phyloP scores from a whole-genome alignment of 1,284 basidiomycete species.

The Pascua sp. region DNA sequence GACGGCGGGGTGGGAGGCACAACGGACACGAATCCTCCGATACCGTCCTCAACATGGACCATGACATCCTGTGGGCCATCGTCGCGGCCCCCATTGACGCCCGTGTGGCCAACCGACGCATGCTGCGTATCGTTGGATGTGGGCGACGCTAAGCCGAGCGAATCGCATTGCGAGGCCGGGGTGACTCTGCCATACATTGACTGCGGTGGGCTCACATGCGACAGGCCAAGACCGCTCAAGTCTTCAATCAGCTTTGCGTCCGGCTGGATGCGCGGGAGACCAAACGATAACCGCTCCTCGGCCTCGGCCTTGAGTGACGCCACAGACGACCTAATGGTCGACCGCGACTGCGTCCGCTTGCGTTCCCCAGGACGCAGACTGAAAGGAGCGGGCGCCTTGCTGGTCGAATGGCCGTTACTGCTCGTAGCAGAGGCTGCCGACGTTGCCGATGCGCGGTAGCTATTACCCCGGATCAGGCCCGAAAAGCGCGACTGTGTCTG shows the following conservation, averaged over 20 bases:
- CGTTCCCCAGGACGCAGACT: neutral
- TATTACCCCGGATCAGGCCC: conserved; percentile 3
- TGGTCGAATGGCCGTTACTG: no score
- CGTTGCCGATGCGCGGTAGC: neutral
- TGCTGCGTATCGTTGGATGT: no score
- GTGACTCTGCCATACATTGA: no score
- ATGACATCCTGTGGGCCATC: no score
- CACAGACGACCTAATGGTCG: neutral
- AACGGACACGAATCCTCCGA: conserved; percentile 31
- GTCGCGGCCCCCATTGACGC: no score
- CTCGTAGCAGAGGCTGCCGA: no score
- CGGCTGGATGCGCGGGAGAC: conserved; percentile 34
- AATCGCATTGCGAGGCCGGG: no score
- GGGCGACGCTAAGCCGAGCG: no score
- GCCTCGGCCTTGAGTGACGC: neutral
- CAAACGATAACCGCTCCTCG: conserved; percentile 32
- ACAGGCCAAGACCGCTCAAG: conserved; percentile 8
- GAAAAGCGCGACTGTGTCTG: conserved; percentile 2
- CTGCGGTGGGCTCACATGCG: no score
- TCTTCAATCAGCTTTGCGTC: conserved; percentile 22
- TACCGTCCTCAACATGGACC: no score
- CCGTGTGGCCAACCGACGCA: no score
- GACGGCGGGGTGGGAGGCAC: conserved; percentile 32
- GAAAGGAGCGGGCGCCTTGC: no score
- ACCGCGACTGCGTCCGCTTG: neutral